Base-by-base conservation (phyloP, 164 flowering plant genomes). In the Nelumbo lutea region DNA sequence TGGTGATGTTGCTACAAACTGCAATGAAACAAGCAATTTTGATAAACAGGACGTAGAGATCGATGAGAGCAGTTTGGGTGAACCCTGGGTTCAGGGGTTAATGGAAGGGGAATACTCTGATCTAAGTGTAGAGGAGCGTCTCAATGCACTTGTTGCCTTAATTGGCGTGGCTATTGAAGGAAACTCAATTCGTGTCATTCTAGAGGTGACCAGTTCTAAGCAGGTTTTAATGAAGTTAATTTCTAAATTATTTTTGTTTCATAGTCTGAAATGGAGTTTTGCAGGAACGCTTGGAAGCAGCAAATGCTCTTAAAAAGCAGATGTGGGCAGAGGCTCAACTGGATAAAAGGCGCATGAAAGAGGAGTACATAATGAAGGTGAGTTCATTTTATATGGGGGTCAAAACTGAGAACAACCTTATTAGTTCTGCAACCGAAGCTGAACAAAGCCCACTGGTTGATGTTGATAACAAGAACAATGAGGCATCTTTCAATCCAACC, bases 221-320 rank as follows among this genome's bases (percentile, higher is more conserved):
- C 11, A 6, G 5, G 53, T 13, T 50, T 6, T 2, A 50, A 50
- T 50, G 11, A 50, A 50, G 8, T 50, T 50, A 13, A 50, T 50
- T 2, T 50, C 53, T 50, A 2, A 8, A 8, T 9, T 9, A 9
- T 50, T 50, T 50, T 50, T 3, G 11, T 50, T 50, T 50, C 53
- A 6, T 64, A 56, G 59, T 55, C 66, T 73, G 67, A 79, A 53
- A 39, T 44, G 40, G 47, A 61, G 11, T 46, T 78, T 71, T 77
- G 63, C 87, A 93, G 97, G 97, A 91, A 62, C 95, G 97, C 53
- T 70, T 88, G 73, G 98, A 94, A 78, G 96, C 96, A 5, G 97
- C 96, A 77, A 90, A 82, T 84, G 86, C 93, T 72, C 75, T 91
- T 38, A 94, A 88, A 78, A 94, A 91, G 84, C 98, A 91, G 71